Percentiles rank a stretch among this genome's conserved stretches.
These are phyloP conservation scores for Phytophthora citrophthora DNA, from an alignment of 352 stramenopile species.

Conservation along the genomic window DNA sequence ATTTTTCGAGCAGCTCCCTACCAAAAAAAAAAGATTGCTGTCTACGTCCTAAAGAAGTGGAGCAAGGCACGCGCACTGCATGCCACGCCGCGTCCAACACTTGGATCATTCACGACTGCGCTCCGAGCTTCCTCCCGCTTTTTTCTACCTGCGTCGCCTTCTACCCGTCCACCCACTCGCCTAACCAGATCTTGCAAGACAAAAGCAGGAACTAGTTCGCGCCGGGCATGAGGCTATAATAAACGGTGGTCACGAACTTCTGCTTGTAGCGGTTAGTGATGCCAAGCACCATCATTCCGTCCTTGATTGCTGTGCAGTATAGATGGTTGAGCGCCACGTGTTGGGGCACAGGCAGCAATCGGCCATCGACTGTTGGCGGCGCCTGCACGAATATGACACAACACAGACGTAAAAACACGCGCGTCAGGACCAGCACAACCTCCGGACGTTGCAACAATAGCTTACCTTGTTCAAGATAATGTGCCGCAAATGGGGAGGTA, in stretches of 20 bases:
- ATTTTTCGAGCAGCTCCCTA: conserved; percentile 32
- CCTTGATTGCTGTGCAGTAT: conserved; percentile 99
- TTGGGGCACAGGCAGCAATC: conserved; percentile 96
- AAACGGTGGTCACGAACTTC: conserved; percentile 98
- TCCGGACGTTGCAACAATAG: conserved; percentile 5
- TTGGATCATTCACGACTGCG: conserved; percentile 45
- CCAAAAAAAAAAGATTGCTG: conserved; percentile 29
- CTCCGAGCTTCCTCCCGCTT: conserved; percentile 30
- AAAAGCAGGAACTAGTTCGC: conserved; percentile 56
- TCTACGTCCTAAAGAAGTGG: conserved; percentile 45
- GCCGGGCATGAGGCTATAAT: conserved; percentile 95
- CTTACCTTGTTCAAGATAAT: conserved; percentile 99
- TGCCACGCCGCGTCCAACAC: conserved; percentile 44
- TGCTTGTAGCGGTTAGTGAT: conserved; percentile 98
- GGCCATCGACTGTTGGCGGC: conserved; percentile 94
- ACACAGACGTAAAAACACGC: conserved; percentile 31
- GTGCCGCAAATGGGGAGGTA: conserved; percentile 98
- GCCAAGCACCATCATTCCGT: conserved; percentile 99
- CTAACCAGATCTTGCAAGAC: conserved; percentile 21
- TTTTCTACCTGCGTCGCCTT: conserved; percentile 26
- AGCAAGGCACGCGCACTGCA: conserved; percentile 37
- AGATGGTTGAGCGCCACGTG: conserved; percentile 99
- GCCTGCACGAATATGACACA: conserved; percentile 51
- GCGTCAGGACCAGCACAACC: conserved; percentile 18
- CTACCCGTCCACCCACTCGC: conserved; percentile 11